Conservation (phyloP, 352 stramenopile genomes). For the Pythium folliculosum region DNA sequence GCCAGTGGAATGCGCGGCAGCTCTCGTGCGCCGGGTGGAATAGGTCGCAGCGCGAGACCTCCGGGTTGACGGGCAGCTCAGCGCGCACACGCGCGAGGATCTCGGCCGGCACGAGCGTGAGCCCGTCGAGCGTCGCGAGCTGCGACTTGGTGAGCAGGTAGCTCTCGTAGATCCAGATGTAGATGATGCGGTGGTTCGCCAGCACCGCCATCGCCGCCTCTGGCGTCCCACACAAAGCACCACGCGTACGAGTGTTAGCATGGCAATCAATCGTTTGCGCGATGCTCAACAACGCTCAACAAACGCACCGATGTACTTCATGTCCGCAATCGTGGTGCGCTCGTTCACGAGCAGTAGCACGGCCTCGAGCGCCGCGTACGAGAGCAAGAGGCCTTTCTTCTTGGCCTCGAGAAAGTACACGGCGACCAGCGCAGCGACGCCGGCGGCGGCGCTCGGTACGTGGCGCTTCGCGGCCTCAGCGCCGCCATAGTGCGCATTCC, state of each 20-base stretch:
- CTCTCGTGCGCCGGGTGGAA: slow-evolving; percentile 32
- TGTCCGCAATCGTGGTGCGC: slow-evolving; percentile 40
- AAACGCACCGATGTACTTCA: slow-evolving; percentile 53
- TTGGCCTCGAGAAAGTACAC: slow-evolving; percentile 52
- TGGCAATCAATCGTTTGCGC: no score
- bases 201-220: slow-evolving; percentile 49
- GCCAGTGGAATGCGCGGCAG: slow-evolving; percentile 51
- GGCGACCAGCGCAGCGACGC: slow-evolving; percentile 32
- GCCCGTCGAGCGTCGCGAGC: slow-evolving; percentile 50
- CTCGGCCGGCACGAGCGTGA: slow-evolving; percentile 40
- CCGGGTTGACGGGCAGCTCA: slow-evolving; percentile 45
- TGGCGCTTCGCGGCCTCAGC: neutral
- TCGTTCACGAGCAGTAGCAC: slow-evolving; percentile 44
- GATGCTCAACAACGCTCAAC: neutral
- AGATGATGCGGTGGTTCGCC: slow-evolving; percentile 49
- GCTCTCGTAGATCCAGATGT: slow-evolving; percentile 62
- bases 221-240: slow-evolving; percentile 13
- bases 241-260: neutral
- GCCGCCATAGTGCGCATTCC: neutral
- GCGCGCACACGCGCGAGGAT: slow-evolving; percentile 53
- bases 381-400: slow-evolving; percentile 53
- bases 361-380: slow-evolving; percentile 60
- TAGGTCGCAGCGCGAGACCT: slow-evolving; percentile 56
- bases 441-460: slow-evolving; percentile 16
- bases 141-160: slow-evolving; percentile 53